Percentiles rank a stretch among this genome's conserved stretches.
phyloP scores from a whole-genome alignment of 2,329 filamentous ascomycete genomes.

The Hypoxylon sp. region DNA sequence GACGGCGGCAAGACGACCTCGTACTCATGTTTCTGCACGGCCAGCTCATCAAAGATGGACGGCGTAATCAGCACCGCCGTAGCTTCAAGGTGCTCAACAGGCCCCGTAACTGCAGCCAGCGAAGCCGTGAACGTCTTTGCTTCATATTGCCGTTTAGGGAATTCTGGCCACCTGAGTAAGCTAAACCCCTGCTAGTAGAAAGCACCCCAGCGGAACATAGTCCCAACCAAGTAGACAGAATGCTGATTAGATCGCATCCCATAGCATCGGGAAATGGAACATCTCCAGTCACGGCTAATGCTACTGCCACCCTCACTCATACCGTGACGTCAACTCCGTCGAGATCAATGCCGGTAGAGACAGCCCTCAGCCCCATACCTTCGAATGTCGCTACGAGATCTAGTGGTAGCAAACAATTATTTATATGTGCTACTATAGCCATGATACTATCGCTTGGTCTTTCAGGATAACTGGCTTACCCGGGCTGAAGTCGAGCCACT shows the following conservation, averaged over 20 bases:
- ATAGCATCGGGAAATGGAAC: conserved; percentile 9
- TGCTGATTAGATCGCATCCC: neutral
- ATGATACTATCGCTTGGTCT: neutral
- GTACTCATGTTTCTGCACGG: conserved; percentile 24
- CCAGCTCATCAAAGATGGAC: conserved; percentile 20
- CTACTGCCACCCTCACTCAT: conserved; percentile 16
- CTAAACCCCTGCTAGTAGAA: neutral
- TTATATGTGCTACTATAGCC: neutral
- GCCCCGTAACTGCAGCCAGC: conserved; percentile 3
- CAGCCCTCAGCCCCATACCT: conserved; percentile 21
- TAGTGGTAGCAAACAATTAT: neutral
- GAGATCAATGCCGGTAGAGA: conserved; percentile 4
- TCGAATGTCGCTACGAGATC: neutral
- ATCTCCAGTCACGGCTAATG: conserved; percentile 8
- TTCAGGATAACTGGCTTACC: neutral
- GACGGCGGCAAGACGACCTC: conserved; percentile 14
- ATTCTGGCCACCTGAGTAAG: neutral
- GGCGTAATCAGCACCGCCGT: conserved; percentile 4
- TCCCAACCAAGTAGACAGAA: neutral
- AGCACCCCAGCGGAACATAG: neutral
- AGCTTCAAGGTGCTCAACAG: conserved; percentile 14
- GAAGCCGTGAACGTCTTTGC: conserved; percentile 19
- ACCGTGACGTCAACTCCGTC: conserved; percentile 20
- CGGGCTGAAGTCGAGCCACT: neutral
- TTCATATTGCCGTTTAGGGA: conserved; percentile 14